Percentiles rank a stretch among this genome's conserved stretches.
phyloP scores from a whole-genome alignment of 176 grass and related monocot genomes.

The Miscanthus lutarioriparius region DNA sequence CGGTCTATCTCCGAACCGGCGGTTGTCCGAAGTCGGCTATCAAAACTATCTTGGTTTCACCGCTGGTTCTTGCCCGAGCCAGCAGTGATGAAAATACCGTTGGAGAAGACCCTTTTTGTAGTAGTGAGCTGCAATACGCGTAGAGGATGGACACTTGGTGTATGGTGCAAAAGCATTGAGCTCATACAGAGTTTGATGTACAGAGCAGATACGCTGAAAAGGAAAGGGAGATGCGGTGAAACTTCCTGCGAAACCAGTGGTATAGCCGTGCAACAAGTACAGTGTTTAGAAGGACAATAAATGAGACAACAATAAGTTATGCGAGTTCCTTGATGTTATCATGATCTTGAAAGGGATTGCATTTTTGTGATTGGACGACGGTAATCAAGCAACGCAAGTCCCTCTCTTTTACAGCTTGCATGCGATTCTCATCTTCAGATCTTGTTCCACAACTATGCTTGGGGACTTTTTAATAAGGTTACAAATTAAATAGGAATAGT shows the following conservation, averaged over 20 bases:
- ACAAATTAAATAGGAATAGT: background rate
- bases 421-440: conserved; percentile 5
- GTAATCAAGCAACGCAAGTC: background rate
- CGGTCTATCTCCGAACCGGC: no score
- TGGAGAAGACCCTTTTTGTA: background rate
- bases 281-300: conserved; percentile 12
- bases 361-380: background rate
- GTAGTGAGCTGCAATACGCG: background rate
- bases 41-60: no score
- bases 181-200: background rate
- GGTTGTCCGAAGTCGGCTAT: no score
- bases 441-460: background rate
- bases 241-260: background rate
- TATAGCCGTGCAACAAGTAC: background rate
- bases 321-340: conserved; percentile 37
- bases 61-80: background rate
- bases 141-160: background rate
- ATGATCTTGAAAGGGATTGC: conserved; percentile 29
- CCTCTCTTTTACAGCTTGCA: conserved; percentile 35
- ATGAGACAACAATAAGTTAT: conserved; percentile 9
- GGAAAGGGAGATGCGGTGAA: background rate
- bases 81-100: no score
- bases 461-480: background rate
- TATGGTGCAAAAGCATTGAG: background rate
- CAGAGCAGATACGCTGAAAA: conserved; percentile 6